phyloP scores from a whole-genome alignment of 495 filamentous ascomycete species.

The Lophium mytilinum region DNA sequence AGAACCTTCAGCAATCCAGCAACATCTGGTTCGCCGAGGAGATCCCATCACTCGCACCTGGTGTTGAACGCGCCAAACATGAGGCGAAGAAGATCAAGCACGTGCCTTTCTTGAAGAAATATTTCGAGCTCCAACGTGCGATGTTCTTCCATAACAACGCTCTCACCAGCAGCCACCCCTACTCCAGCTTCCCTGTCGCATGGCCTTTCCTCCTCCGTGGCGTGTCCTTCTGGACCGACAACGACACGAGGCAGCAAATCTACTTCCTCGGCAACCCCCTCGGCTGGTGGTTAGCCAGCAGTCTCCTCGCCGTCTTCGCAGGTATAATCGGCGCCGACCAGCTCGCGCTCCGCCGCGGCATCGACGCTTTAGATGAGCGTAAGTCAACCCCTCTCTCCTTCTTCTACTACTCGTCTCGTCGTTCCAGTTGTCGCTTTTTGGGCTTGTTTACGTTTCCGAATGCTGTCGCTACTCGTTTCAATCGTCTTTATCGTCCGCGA shows the following conservation, averaged over 20 bases:
- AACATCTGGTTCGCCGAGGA: slow-evolving; percentile 94
- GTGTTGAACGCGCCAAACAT: slow-evolving; percentile 60
- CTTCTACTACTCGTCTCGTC: neutral
- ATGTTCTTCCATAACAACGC: slow-evolving; percentile 99
- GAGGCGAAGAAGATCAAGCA: slow-evolving; percentile 69
- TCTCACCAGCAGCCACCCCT: slow-evolving; percentile 91
- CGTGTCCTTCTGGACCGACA: slow-evolving; percentile 99
- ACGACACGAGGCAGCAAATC: slow-evolving; percentile 91
- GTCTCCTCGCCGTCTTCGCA: slow-evolving; percentile 83
- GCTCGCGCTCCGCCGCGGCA: slow-evolving; percentile 78
- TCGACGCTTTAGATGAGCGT: slow-evolving; percentile 92
- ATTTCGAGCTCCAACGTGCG: slow-evolving; percentile 89
- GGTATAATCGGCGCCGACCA: slow-evolving; percentile 92
- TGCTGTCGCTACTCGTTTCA: neutral
- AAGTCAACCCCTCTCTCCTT: slow-evolving; percentile 40
- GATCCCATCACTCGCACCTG: slow-evolving; percentile 65
- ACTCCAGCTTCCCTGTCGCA: slow-evolving; percentile 87
- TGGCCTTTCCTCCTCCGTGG: slow-evolving; percentile 96
- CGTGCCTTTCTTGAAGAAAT: slow-evolving; percentile 85
- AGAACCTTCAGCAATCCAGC: slow-evolving; percentile 80
- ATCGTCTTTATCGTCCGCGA: too few species aligned
- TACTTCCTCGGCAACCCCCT: slow-evolving; percentile 97
- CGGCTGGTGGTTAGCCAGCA: slow-evolving; percentile 95
- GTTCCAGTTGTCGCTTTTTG: neutral
- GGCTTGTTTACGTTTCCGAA: neutral